A percentile compares a stretch with the other conserved stretches of the same genome.
Evolutionary conservation across 768 basidiomycete species (phyloP).

Genomic region (Leucocoprinus birnbaumii): DNA sequence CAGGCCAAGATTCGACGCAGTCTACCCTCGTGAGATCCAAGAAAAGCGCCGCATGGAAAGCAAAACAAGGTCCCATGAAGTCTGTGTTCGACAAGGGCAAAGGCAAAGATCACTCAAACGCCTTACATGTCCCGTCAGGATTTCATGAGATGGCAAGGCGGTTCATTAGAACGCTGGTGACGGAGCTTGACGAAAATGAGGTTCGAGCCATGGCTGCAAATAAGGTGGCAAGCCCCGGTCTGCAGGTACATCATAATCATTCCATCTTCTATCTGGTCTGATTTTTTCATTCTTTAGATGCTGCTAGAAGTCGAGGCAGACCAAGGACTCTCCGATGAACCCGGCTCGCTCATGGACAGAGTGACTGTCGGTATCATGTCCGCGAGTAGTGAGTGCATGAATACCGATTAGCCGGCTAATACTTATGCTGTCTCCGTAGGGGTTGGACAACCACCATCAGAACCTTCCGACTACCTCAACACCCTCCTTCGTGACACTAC

Average conservation of each 20-base stretch:
- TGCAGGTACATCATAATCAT: constrained; percentile 50
- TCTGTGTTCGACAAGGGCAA: constrained; percentile 62
- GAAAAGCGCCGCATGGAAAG: constrained; percentile 80
- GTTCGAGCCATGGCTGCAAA: constrained; percentile 73
- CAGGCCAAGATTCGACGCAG: constrained; percentile 31
- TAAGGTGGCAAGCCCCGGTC: constrained; percentile 72
- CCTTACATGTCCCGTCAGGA: constrained; percentile 34
- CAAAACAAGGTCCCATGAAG: constrained; percentile 75
- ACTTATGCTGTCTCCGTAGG: constrained; percentile 3
- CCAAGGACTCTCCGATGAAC: constrained; percentile 49
- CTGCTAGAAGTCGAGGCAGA: constrained; percentile 81
- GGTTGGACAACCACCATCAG: constrained; percentile 16
- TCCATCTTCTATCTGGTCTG: too few species aligned
- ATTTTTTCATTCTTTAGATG: constrained; percentile 45
- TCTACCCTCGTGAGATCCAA: constrained; percentile 67
- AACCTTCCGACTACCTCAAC: constrained; percentile 74
- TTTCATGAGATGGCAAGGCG: constrained; percentile 44
- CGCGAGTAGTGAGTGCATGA: constrained; percentile 41
- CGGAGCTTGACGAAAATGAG: constrained; percentile 63
- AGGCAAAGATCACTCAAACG: constrained; percentile 29
- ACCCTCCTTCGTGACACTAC: constrained; percentile 84
- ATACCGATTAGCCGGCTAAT: constrained; percentile 23
- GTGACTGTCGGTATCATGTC: constrained; percentile 76
- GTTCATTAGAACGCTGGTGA: constrained; percentile 50
- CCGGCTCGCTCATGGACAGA: constrained; percentile 78